These are phyloP conservation scores for Penicillium mononematosum DNA, from an alignment of 495 filamentous ascomycete species.

Conservation along the genomic window DNA sequence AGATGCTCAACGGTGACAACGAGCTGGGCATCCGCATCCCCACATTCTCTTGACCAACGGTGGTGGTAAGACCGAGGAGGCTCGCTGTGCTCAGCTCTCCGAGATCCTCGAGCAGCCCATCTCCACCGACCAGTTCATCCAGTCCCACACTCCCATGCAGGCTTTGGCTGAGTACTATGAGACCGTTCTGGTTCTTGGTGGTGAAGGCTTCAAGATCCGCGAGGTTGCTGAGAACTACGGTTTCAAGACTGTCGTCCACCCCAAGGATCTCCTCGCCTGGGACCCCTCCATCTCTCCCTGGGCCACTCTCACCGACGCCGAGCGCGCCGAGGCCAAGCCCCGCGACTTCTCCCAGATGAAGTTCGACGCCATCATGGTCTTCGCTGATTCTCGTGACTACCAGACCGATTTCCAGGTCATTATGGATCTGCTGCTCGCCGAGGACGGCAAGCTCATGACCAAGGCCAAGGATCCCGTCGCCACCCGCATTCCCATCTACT, in stretches of 20 bases:
- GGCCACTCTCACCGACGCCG: conserved; percentile 66
- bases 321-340: conserved; percentile 63
- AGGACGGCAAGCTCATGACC: conserved; percentile 67
- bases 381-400: conserved; percentile 81
- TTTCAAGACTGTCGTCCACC: conserved; percentile 84
- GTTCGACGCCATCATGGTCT: conserved; percentile 80
- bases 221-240: conserved; percentile 83
- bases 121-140: conserved; percentile 87
- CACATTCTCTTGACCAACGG: conserved; percentile 95
- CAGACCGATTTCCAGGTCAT: conserved; percentile 83
- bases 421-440: conserved; percentile 74
- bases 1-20: conserved; percentile 82
- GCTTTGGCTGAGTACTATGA: conserved; percentile 79
- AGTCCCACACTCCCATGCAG: conserved; percentile 91
- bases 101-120: conserved; percentile 70
- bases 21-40: conserved; percentile 78
- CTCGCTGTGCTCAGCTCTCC: conserved; percentile 76
- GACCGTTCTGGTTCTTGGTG: conserved; percentile 83
- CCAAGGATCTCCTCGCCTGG: conserved; percentile 86
- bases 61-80: conserved; percentile 84
- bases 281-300: conserved; percentile 81
- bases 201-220: conserved; percentile 86
- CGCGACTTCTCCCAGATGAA: conserved; percentile 67
- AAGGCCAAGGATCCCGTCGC: conserved; percentile 65
- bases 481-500: conserved; percentile 72